These are phyloP conservation scores for Hypoxylon sp. DNA, from an alignment of 2,329 filamentous ascomycete genomes.

Conservation along the genomic window DNA sequence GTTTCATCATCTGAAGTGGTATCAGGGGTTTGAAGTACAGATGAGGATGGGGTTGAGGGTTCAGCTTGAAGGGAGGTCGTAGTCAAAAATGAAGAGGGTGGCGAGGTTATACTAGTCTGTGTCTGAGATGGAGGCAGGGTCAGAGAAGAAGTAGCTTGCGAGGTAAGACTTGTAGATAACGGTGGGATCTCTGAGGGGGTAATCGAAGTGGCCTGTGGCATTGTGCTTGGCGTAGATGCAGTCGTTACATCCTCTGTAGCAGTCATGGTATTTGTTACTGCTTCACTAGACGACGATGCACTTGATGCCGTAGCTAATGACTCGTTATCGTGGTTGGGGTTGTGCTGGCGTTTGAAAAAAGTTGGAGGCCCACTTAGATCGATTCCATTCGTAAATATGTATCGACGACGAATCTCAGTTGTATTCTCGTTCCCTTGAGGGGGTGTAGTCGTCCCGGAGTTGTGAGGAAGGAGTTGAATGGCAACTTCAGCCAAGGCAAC, in stretches of 20 bases:
- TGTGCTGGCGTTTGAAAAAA: slow-evolving; percentile 33
- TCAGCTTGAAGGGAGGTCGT: slow-evolving; percentile 5
- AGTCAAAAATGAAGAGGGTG: slow-evolving; percentile 1
- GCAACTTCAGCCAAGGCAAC: slow-evolving; percentile 51
- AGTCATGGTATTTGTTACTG: slow-evolving; percentile 7
- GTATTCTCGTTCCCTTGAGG: slow-evolving; percentile 37
- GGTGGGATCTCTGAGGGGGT: background rate
- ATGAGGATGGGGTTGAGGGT: slow-evolving; percentile 10
- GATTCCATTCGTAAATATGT: slow-evolving; percentile 1
- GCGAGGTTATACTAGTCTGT: background rate
- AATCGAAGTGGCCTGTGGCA: background rate
- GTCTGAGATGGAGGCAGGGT: background rate
- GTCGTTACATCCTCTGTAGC: background rate
- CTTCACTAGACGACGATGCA: slow-evolving; percentile 13
- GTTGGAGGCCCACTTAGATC: background rate
- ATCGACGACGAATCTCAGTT: slow-evolving; percentile 43
- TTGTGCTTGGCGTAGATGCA: slow-evolving; percentile 7
- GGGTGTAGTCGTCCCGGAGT: slow-evolving; percentile 19
- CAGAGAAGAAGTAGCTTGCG: background rate
- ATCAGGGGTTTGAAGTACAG: slow-evolving; percentile 18
- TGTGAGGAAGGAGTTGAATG: slow-evolving; percentile 51
- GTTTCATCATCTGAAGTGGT: slow-evolving; percentile 5
- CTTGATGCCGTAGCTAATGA: slow-evolving; percentile 6
- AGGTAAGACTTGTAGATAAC: slow-evolving; percentile 1
- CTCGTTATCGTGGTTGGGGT: slow-evolving; percentile 12